Percentiles rank a stretch among this genome's conserved stretches.
phyloP scores from a whole-genome alignment of 176 grass and related monocot genomes.

The Areca catechu region DNA sequence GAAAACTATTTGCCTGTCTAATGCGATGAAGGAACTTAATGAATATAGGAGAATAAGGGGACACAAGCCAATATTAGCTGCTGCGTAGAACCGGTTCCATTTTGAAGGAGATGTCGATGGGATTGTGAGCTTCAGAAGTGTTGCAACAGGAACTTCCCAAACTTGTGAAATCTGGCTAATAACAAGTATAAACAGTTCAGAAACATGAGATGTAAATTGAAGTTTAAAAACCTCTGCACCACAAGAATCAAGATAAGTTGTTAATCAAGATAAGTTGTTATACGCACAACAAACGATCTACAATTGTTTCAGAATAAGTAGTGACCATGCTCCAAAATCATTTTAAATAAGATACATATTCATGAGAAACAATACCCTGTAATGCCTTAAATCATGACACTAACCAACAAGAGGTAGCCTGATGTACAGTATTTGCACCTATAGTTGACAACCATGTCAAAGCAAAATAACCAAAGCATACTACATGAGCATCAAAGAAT shows the following conservation, averaged over 20 bases:
- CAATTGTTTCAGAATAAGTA: too few relatives aligned
- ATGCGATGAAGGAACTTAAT: conserved; percentile 61
- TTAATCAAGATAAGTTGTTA: neutral
- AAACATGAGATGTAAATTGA: neutral
- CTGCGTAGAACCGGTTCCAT: conserved; percentile 56
- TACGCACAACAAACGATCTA: too few relatives aligned
- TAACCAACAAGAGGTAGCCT: too few relatives aligned
- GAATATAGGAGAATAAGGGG: conserved; percentile 73
- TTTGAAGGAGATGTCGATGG: conserved; percentile 57
- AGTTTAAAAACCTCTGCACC: neutral
- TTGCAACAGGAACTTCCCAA: conserved; percentile 59
- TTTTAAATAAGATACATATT: too few relatives aligned
- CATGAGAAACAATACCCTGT: too few relatives aligned
- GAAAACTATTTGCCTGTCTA: conserved; percentile 74
- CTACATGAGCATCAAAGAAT: too few relatives aligned
- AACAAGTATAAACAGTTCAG: conserved; percentile 15
- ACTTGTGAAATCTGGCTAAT: conserved; percentile 48
- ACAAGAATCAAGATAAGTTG: neutral
- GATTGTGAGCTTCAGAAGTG: conserved; percentile 77
- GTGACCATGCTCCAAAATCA: too few relatives aligned
- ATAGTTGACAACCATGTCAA: too few relatives aligned
- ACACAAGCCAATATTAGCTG: conserved; percentile 65
- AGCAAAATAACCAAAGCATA: too few relatives aligned
- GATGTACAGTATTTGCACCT: too few relatives aligned
- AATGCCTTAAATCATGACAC: too few relatives aligned